Base-by-base conservation (phyloP, 176 grass and related monocot genomes). In the Urochloa ruziziensis region DNA sequence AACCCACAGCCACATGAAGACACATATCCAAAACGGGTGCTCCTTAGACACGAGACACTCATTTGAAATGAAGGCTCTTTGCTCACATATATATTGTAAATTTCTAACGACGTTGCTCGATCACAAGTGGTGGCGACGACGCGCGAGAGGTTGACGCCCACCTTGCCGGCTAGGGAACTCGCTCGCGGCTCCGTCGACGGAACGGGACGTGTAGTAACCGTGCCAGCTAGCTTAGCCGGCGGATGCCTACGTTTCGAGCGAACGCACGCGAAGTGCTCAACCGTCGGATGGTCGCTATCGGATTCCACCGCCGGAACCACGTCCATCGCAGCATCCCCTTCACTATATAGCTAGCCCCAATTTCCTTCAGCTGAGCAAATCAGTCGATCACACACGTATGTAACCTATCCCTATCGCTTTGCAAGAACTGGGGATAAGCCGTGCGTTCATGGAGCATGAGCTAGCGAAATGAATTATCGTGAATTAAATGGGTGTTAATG, bases 81-180 rank as follows among this genome's bases (percentile, higher is more conserved):
- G 25, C 56, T 58, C 74, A 29, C 56, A 44, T 39, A 52, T 9
- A 21, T 27, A 19, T 73, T 62, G 85, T 34, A 74, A n/a, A n/a
- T n/a, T n/a, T n/a, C n/a, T n/a, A n/a, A n/a, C n/a, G n/a, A 17
- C 73, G 16, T 34, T 68, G 40, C 59, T 33, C 73, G n/a, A n/a
- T n/a, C n/a, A n/a, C n/a, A 62, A 81, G 77, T 59, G 62, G 61
- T n/a, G n/a, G n/a, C n/a, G n/a, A n/a, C 23, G 56, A 77, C 29
- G 52, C 23, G 36, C 0, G 13, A 2, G 82, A 89, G 64, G 83
- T 56, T 79, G 90, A 89, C 86, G 74, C 18, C 16, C 60, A 78
- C 86, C 90, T 85, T 92, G 83, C 70, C 32, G 58, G 42, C 49
- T 11, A 82, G 86, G 90, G 64, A 70, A 82, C 70, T 0, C 4